Percentiles rank a stretch among this genome's conserved stretches.
These are phyloP conservation scores for Agrocybe praecox DNA, from an alignment of 768 basidiomycete genomes.

Conservation along the genomic window DNA sequence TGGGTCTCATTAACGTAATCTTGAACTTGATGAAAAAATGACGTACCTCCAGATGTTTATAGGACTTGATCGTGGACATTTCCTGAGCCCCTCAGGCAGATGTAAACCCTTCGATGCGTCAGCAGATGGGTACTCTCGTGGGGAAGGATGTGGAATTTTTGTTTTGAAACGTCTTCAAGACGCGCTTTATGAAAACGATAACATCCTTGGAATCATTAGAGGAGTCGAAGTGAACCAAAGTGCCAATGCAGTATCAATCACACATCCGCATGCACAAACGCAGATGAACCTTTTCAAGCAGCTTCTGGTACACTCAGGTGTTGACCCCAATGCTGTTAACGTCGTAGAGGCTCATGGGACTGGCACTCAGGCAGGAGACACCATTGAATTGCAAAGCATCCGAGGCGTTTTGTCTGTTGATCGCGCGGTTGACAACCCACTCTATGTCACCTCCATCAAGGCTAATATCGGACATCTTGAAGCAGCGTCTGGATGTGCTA, in stretches of 20 bases:
- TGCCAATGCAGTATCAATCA: conserved; percentile 67
- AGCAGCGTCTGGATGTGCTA: conserved; percentile 73
- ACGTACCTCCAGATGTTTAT: conserved; percentile 56
- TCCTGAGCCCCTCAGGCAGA: conserved; percentile 65
- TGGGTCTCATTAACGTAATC: conserved; percentile 31
- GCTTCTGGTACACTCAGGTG: conserved; percentile 45
- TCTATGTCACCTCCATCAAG: conserved; percentile 71
- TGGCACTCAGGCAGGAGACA: conserved; percentile 73
- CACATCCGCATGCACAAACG: conserved; percentile 67
- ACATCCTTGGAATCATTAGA: conserved; percentile 68
- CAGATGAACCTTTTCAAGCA: conserved; percentile 58
- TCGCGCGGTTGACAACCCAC: conserved; percentile 46
- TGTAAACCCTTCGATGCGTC: conserved; percentile 72
- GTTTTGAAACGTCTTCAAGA: conserved; percentile 72
- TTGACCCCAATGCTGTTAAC: conserved; percentile 50
- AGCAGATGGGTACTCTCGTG: conserved; percentile 74
- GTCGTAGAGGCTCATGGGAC: conserved; percentile 79
- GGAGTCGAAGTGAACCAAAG: conserved; percentile 76
- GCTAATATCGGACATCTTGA: conserved; percentile 78
- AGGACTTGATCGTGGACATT: conserved; percentile 69
- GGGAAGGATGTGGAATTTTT: conserved; percentile 73
- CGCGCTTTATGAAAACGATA: conserved; percentile 67
- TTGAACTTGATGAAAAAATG: neutral
- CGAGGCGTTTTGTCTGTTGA: conserved; percentile 50
- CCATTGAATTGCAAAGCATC: conserved; percentile 64